phyloP scores from a whole-genome alignment of 768 basidiomycete species.

The Suillus luteus region DNA sequence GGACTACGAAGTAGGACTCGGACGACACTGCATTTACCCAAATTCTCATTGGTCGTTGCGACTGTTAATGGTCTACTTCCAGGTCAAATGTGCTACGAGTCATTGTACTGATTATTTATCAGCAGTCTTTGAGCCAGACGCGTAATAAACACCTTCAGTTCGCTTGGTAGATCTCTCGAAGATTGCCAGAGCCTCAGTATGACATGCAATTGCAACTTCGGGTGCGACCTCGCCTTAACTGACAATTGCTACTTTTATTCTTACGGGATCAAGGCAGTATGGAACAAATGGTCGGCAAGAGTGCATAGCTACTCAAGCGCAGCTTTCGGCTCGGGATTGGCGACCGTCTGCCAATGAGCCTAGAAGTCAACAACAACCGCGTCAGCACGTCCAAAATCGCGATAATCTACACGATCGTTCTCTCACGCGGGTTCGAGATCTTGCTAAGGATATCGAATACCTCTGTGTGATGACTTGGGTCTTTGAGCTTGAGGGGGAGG shows the following conservation, averaged over 20 bases:
- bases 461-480: conserved; percentile 20
- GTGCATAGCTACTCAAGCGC: conserved; percentile 15
- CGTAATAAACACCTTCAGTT: too few species aligned
- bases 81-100: background rate
- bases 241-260: background rate
- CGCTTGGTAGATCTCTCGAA: too few species aligned
- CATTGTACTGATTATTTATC: background rate
- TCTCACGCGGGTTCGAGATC: conserved; percentile 14
- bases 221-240: background rate
- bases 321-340: conserved; percentile 9
- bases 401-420: conserved; percentile 14
- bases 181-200: too few species aligned
- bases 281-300: conserved; percentile 20
- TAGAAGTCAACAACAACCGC: background rate
- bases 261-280: conserved; percentile 16
- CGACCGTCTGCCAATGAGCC: conserved; percentile 17
- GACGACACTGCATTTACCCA: conserved; percentile 78
- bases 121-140: too few species aligned
- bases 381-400: background rate
- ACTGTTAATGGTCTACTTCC: conserved; percentile 48
- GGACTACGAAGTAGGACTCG: conserved; percentile 57
- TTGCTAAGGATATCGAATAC: conserved; percentile 17
- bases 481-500: conserved; percentile 19
- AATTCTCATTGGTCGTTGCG: conserved; percentile 90
- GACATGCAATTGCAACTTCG: too few species aligned